Evolutionary conservation across 441 rosid genomes (phyloP).

Genomic region (Monsonia emarginata): DNA sequence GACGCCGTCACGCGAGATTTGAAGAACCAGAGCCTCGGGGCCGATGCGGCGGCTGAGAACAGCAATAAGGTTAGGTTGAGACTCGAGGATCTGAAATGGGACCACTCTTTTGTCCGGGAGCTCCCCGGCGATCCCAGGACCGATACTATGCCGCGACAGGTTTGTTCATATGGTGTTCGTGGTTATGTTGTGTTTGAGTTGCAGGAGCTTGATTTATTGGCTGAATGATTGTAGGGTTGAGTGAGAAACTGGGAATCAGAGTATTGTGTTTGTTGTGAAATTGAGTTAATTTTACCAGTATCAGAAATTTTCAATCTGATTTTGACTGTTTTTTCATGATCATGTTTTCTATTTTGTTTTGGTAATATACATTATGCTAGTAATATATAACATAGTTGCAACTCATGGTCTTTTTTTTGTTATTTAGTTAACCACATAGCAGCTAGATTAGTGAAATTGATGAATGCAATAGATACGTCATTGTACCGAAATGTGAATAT

Average conservation of each 20-base stretch:
- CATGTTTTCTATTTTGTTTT: no score
- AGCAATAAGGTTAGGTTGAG: slow-evolving; percentile 12
- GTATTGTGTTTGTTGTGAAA: neutral
- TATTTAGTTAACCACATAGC: neutral
- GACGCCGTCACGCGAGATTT: slow-evolving; percentile 54
- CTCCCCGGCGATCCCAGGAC: slow-evolving; percentile 73
- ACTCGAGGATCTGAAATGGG: slow-evolving; percentile 83
- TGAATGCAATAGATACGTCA: neutral
- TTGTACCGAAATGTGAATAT: neutral
- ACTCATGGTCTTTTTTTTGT: neutral
- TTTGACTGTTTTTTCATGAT: no score
- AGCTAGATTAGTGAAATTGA: neutral
- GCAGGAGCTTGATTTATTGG: no score
- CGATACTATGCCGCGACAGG: slow-evolving; percentile 74
- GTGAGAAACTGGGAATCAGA: neutral
- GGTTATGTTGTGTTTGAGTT: neutral
- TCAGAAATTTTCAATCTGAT: no score
- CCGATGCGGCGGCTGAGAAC: slow-evolving; percentile 17
- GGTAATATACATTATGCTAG: neutral
- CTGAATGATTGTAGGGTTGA: neutral
- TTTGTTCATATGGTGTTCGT: slow-evolving; percentile 6
- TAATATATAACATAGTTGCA: neutral
- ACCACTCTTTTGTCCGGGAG: slow-evolving; percentile 71
- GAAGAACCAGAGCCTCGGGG: slow-evolving; percentile 47
- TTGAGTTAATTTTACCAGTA: no score